Percentiles rank a stretch among this genome's conserved stretches.
phyloP scores from a whole-genome alignment of 225 moss, liverwort and hornwort genomes.

The Pleurozium schreberi region DNA sequence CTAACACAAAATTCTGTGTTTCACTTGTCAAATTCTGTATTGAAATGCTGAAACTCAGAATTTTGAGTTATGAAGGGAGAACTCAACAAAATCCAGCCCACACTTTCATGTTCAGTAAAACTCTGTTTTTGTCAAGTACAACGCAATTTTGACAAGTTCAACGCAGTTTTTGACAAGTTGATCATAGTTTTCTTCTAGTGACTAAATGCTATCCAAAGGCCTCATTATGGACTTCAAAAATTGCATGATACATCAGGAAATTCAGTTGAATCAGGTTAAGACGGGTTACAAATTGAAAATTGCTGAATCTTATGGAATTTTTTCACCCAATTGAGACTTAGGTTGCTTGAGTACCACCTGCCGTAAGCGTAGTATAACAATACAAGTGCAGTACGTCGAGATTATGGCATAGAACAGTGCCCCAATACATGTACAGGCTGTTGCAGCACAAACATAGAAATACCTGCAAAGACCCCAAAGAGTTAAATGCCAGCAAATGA shows the following conservation, averaged over 20 bases:
- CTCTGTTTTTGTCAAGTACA: too few relatives aligned
- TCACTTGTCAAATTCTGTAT: too few relatives aligned
- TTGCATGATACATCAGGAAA: not conserved
- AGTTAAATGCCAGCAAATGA: not conserved
- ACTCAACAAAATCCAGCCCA: too few relatives aligned
- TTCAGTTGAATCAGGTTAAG: not conserved
- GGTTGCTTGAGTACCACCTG: not conserved
- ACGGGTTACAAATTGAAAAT: not conserved
- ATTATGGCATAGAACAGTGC: conserved; percentile 28
- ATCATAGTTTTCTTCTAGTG: too few relatives aligned
- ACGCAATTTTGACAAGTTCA: too few relatives aligned
- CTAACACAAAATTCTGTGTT: too few relatives aligned
- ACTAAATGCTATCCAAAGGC: not conserved
- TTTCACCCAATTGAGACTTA: not conserved
- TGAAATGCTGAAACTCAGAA: too few relatives aligned
- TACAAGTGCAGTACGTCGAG: conserved; percentile 27
- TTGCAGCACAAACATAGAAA: conserved; percentile 62
- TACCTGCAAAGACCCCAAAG: conserved; percentile 35
- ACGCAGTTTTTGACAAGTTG: too few relatives aligned
- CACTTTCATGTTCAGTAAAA: too few relatives aligned
- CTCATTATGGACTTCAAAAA: not conserved
- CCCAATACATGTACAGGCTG: conserved; percentile 42
- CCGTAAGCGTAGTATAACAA: conserved; percentile 10
- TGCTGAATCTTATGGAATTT: not conserved
- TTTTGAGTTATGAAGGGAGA: too few relatives aligned